phyloP scores from a whole-genome alignment of 2,329 filamentous ascomycete species.

The Neopestalotiopsis rosae region DNA sequence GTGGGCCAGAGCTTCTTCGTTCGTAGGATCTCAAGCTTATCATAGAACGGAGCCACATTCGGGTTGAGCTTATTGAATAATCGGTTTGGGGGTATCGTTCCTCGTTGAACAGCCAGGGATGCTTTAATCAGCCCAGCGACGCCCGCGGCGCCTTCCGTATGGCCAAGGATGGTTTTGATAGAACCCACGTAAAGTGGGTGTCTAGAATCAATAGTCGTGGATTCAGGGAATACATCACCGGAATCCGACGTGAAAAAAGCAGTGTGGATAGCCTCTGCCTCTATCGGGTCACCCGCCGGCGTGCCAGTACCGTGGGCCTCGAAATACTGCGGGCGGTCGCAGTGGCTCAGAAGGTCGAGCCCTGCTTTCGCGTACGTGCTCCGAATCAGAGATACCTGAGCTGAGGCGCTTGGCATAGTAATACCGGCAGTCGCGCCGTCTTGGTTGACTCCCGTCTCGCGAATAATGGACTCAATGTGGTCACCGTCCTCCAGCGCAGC shows the following conservation, averaged over 20 bases:
- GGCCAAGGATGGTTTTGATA: constrained; percentile 22
- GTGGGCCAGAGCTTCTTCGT: constrained; percentile 20
- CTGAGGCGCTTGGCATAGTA: constrained; percentile 42
- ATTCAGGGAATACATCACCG: neutral
- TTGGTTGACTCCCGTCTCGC: constrained; percentile 37
- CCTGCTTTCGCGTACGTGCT: constrained; percentile 37
- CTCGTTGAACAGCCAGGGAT: constrained; percentile 2
- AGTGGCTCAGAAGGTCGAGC: constrained; percentile 24
- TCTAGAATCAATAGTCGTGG: constrained; percentile 21
- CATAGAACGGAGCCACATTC: constrained; percentile 26
- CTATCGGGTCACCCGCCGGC: constrained; percentile 30
- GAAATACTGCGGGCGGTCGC: constrained; percentile 30
- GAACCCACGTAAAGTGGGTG: constrained; percentile 28
- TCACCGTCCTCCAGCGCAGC: constrained; percentile 45
- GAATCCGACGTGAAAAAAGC: constrained; percentile 27
- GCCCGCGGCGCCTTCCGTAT: constrained; percentile 20
- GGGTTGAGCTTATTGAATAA: constrained; percentile 32
- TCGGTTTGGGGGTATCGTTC: constrained; percentile 20
- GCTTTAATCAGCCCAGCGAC: constrained; percentile 22
- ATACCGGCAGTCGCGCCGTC: constrained; percentile 47
- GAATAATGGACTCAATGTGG: constrained; percentile 37
- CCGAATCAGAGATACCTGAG: constrained; percentile 38
- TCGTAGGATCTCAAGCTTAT: constrained; percentile 19
- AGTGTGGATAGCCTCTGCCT: constrained; percentile 29
- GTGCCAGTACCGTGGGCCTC: constrained; percentile 36